These are phyloP conservation scores for Tausonia pullulans DNA, from an alignment of 1,284 basidiomycete genomes.

Conservation along the genomic window DNA sequence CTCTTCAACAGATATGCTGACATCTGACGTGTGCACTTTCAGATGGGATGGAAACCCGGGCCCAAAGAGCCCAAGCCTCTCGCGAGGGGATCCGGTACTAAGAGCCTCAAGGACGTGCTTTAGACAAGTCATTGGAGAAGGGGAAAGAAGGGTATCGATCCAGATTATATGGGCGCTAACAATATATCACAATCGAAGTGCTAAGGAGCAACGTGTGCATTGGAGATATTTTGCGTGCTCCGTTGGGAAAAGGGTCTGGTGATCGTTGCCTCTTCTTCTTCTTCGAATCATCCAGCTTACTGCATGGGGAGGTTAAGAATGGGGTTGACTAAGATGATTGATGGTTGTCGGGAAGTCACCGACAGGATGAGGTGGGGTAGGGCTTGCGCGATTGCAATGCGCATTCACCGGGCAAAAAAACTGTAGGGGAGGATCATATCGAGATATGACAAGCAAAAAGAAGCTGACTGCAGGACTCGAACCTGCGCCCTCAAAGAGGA, in stretches of 20 bases:
- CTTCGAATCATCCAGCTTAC: background rate
- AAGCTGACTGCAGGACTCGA: background rate
- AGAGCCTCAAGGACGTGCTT: slow-evolving; percentile 69
- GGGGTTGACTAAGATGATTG: background rate
- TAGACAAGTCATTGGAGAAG: slow-evolving; percentile 22
- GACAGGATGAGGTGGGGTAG: background rate
- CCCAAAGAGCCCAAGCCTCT: slow-evolving; percentile 73
- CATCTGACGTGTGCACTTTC: slow-evolving; percentile 8
- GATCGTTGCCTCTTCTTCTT: background rate
- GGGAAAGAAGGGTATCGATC: background rate
- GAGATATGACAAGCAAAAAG: background rate
- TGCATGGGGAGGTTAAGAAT: background rate
- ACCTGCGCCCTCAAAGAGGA: background rate
- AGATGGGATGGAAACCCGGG: slow-evolving; percentile 98
- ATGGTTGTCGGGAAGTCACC: too few relatives aligned
- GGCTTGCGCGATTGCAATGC: background rate
- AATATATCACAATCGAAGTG: too few relatives aligned
- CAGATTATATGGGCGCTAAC: too few relatives aligned
- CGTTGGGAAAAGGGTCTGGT: background rate
- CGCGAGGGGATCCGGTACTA: slow-evolving; percentile 69
- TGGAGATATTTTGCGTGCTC: background rate
- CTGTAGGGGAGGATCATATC: background rate
- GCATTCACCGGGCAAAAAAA: background rate
- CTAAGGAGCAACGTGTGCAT: background rate
- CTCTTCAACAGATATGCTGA: background rate